Base-by-base conservation (phyloP, 1,139 yeast genomes). In the Hemisphaericaspora xylofermentans region DNA sequence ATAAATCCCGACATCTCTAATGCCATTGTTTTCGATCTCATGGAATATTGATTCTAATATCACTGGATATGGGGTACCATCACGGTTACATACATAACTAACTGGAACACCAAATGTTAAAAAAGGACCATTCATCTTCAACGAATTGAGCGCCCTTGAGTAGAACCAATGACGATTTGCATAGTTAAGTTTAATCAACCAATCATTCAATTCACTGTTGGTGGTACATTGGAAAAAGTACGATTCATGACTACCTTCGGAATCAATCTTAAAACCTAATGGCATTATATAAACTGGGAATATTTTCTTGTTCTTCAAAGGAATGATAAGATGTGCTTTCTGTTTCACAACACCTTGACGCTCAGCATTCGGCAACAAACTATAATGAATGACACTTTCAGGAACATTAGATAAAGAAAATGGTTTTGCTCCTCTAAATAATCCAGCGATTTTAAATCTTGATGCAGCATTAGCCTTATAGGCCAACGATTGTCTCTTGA, bases 21-120 rank as follows among this genome's bases (percentile, higher is more conserved):
- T 61, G 0, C 98, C 97, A 42, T 91, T 80, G 22, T 71, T 64
- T 58, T 93, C 98, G 48, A 93, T 83, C 52, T 84, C 95, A 35
- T 71, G 71, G 51, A 89, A 73, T 24, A 93, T 66, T 40, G 74
- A 71, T 26, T 75, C 78, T 43, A 89, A 80, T 31, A 91, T 79
- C 13, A 60, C 64, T 1, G 98, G 98, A 24, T 82, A 68, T 2
- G 64, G 45, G 0, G 79, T 63, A 12, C 76, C 68, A 50, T 88
- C 96, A 40, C 96, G 72, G 42, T 71, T 76, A 58, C 96, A 88
- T 5, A 89, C 77, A 51, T 79, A 80, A 36, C 72, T 76, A 27
- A 93, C 69, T 2, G 98, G 96, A 29, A 91, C 84, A n/a, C 98
- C 98, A 72, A 91, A 93, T 3, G 93, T 87, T 4, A 68, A 53